Evolutionary conservation across 805 yeast genomes (phyloP), one percentile per base, ranked within the genome.

Genomic region (Yamadazyma nakazawae): DNA sequence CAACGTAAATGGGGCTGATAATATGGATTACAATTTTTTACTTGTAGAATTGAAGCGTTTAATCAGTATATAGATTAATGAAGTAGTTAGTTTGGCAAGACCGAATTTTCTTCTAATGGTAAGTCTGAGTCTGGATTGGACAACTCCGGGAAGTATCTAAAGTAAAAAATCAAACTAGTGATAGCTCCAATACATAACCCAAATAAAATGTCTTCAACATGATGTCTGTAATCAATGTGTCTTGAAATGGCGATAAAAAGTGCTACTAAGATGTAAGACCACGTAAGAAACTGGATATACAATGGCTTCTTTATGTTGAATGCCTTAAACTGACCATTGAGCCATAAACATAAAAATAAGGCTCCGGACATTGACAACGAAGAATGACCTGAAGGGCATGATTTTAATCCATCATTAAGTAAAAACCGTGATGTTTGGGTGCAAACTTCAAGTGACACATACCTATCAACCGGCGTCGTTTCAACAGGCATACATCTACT

Each of bases 341-440:
- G 47, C 74, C 74, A 69, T 35, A 66, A 50, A 10, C 62, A 47
- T 37, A 70, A 54, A 51, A 61, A 70, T 16, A 61, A 51, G 41
- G 65, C 57, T 1, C 71, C 68, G 26, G 67, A 58, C 51, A 67
- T 66, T 10, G 66, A 51, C 44, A 68, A 57, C 24, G 71, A 64
- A 5, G 72, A 64, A 50, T 68, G 74, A 30, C 74, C 75, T 35
- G 69, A 64, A 6, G 75, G 75, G 8, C 72, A 67, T 16, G 72
- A 67, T 46, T 67, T 65, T 64, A 68, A 56, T 4, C 75, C 75
- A 47, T 70, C 75, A 14, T 50, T 46, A 4, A 72, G 70, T 37
- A 67, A 53, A 1, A 70, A 68, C 1, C 62, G 58, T 14, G 40
- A 42, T 12, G 40, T 28, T 21, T 48, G 50, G 2, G 69, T 58